Percentiles rank a stretch among this genome's conserved stretches.
Conservation (phyloP, 2,329 filamentous ascomycete species). For the Plectosphaerella sp. region DNA sequence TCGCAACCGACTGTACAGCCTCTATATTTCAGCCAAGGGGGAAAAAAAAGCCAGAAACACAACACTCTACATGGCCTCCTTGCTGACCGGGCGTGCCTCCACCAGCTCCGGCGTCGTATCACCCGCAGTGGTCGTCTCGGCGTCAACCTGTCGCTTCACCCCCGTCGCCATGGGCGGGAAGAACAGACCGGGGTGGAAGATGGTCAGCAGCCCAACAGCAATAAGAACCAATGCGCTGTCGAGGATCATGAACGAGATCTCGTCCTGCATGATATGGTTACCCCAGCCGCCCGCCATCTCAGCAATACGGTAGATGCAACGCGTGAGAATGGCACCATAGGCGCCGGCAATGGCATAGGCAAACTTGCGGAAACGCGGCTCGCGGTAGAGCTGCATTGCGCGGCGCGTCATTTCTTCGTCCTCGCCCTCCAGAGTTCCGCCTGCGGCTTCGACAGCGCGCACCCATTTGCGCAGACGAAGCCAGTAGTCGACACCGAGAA, state of each 20-base stretch:
- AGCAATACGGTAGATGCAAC: slow-evolving; percentile 54
- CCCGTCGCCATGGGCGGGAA: slow-evolving; percentile 48
- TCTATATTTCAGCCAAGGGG: too few species aligned
- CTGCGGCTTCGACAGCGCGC: slow-evolving; percentile 19
- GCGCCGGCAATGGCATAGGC: slow-evolving; percentile 37
- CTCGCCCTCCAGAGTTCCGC: slow-evolving; percentile 13
- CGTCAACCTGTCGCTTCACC: neutral
- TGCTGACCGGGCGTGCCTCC: neutral
- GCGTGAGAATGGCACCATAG: slow-evolving; percentile 40
- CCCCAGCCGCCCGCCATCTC: slow-evolving; percentile 64
- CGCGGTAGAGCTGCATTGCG: slow-evolving; percentile 32
- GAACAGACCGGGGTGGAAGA: slow-evolving; percentile 48
- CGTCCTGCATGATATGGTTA: slow-evolving; percentile 58
- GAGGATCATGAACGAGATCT: slow-evolving; percentile 54
- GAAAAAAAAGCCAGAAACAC: neutral
- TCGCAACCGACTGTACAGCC: too few species aligned
- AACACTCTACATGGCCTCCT: neutral
- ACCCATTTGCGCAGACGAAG: slow-evolving; percentile 36
- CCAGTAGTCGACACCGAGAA: slow-evolving; percentile 39
- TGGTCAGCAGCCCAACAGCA: slow-evolving; percentile 42
- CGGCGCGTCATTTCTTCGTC: neutral
- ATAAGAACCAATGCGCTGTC: slow-evolving; percentile 49
- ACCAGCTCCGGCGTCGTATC: neutral
- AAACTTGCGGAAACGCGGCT: slow-evolving; percentile 38
- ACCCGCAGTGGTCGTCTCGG: neutral